Evolutionary conservation across 257 asterid genomes (phyloP), one percentile per base, ranked within the genome.

Genomic region (Coffea canephora): DNA sequence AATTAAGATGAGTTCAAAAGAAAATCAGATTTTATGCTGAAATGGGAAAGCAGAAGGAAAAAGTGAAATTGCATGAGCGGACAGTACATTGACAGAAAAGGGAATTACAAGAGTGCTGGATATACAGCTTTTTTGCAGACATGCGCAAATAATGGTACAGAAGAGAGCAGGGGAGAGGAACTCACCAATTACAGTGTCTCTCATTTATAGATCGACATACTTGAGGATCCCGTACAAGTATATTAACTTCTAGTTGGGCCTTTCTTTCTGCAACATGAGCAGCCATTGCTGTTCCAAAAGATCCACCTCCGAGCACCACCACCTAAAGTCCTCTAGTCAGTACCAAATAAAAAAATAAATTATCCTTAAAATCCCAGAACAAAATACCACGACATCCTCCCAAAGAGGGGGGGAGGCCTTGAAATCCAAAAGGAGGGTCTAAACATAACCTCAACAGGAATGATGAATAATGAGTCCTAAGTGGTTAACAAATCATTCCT

Each of bases 281-380:
- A 25, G 97, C 97, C 91, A 94, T 92, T 73, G 98, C 97, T 71
- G 98, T 92, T 86, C 98, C 98, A 66, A 94, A 94, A 61, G 98
- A 94, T 87, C 98, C 98, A 85, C 98, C 98, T 78, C 98, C 98
- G 49, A 94, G 92, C 84, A 94, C 96, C 78, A 94, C 98, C 87
- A 94, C 89, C 98, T 94, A 84, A 72, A 78, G 34, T 54, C 80
- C 80, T 71, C 73, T 80, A 39, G 27, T 77, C 36, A 81, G 25
- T 45, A 65, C 31, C 48, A 68, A 43, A 66, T 39, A 48, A 15
- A 6, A 6, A 23, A 55, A 45, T 0, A 21, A 49, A n/a, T 11
- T 23, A 13, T 27, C 50, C 48, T 45, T 50, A 7, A 64, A 14
- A 72, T 48, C 43, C 76, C 45, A 31, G 34, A 31, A 31, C 34